Conservation (phyloP, 345 rosid species). For the Orychophragmus violaceus region DNA sequence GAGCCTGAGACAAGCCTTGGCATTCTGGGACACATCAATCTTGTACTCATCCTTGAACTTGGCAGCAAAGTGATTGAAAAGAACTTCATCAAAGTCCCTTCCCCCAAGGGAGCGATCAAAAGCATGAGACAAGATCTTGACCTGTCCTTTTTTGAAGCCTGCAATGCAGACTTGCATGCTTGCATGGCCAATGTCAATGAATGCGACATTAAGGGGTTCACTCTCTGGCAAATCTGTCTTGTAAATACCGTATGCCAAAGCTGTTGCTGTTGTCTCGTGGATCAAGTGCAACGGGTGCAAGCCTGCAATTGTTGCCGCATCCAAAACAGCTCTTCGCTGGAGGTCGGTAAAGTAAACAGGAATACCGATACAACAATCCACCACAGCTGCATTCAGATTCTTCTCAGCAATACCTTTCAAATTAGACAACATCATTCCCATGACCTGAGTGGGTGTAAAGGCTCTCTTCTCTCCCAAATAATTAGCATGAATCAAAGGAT, state of each 20-base stretch:
- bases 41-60: slow-evolving; percentile 83
- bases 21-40: slow-evolving; percentile 81
- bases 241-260: slow-evolving; percentile 93
- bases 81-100: slow-evolving; percentile 88
- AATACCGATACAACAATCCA: slow-evolving; percentile 92
- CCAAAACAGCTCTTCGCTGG: slow-evolving; percentile 86
- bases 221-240: slow-evolving; percentile 91
- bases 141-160: slow-evolving; percentile 72
- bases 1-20: slow-evolving; percentile 80
- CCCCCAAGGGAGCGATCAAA: slow-evolving; percentile 90
- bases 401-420: slow-evolving; percentile 82
- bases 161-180: slow-evolving; percentile 97
- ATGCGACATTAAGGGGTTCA: slow-evolving; percentile 78
- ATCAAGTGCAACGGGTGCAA: slow-evolving; percentile 79
- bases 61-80: slow-evolving; percentile 72
- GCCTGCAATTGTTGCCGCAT: slow-evolving; percentile 93
- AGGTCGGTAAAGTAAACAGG: slow-evolving; percentile 90
- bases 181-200: slow-evolving; percentile 87
- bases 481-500: slow-evolving; percentile 71
- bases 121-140: slow-evolving; percentile 68
- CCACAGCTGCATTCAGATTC: slow-evolving; percentile 78
- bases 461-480: slow-evolving; percentile 73
- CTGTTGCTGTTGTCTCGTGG: slow-evolving; percentile 94
- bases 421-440: slow-evolving; percentile 84
- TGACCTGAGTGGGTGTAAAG: slow-evolving; percentile 85